phyloP scores from a whole-genome alignment of 2,329 filamentous ascomycete genomes.

The Colletotrichum camelliae region DNA sequence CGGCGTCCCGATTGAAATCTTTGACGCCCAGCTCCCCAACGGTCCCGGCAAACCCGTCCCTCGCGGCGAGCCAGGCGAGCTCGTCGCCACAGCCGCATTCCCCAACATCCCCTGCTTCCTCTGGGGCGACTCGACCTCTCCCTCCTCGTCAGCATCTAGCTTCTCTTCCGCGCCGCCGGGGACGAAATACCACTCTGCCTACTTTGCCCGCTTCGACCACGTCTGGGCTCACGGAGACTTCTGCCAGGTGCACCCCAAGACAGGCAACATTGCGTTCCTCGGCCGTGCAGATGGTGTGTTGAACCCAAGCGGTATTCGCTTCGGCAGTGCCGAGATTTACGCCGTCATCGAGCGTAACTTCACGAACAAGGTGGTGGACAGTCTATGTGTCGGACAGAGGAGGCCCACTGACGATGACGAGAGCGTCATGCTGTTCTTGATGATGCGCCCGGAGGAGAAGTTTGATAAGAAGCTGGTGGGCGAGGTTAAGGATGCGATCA shows the following conservation, averaged over 20 bases:
- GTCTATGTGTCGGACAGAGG: conserved; percentile 81
- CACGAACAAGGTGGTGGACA: conserved; percentile 66
- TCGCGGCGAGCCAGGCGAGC: conserved; percentile 72
- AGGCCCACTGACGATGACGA: conserved; percentile 62
- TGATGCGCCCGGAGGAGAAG: conserved; percentile 60
- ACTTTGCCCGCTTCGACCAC: conserved; percentile 67
- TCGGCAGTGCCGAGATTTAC: conserved; percentile 83
- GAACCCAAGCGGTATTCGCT: conserved; percentile 80
- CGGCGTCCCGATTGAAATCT: conserved; percentile 60
- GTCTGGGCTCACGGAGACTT: conserved; percentile 89
- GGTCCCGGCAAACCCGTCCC: conserved; percentile 49
- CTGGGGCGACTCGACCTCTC: conserved; percentile 54
- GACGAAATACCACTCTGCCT: conserved; percentile 62
- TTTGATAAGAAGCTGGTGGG: conserved; percentile 62
- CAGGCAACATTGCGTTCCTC: conserved; percentile 69
- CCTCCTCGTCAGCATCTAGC: conserved; percentile 24
- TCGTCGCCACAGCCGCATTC: conserved; percentile 74
- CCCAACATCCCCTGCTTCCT: conserved; percentile 77
- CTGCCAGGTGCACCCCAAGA: conserved; percentile 71
- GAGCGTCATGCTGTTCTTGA: conserved; percentile 58
- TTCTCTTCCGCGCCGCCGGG: conserved; percentile 47
- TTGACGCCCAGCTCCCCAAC: conserved; percentile 64
- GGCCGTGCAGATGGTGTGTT: conserved; percentile 80
- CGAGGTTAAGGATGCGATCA: conserved; percentile 69
- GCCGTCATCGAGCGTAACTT: conserved; percentile 73